Evolutionary conservation across 169 alveolate species (phyloP).

Genomic region (Plasmodium cynomolgi): DNA sequence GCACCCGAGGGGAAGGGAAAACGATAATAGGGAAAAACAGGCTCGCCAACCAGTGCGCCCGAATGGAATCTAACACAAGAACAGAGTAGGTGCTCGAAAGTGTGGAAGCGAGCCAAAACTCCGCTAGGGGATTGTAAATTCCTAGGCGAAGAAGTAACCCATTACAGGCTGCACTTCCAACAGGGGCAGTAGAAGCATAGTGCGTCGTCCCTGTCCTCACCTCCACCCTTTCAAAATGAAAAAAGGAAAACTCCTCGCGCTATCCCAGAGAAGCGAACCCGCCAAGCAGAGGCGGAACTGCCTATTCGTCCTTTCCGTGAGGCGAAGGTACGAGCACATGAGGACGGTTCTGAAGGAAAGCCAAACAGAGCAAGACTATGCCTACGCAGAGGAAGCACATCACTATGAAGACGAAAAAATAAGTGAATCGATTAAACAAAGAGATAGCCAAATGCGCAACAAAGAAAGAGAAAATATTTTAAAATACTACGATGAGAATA

Average conservation of each 20-base stretch:
- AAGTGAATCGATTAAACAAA: not conserved
- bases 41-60: not conserved
- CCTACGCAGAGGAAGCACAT: not conserved
- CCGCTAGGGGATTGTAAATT: no score
- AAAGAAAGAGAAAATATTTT: constrained; percentile 15
- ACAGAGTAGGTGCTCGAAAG: not conserved
- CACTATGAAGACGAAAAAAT: not conserved
- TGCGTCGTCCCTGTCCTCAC: not conserved
- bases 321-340: constrained; percentile 21
- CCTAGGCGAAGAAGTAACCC: not conserved
- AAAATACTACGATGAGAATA: constrained; percentile 29
- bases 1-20: not conserved
- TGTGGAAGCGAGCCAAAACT: not conserved
- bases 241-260: constrained; percentile 8
- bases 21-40: not conserved
- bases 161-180: not conserved
- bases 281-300: constrained; percentile 15
- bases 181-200: not conserved
- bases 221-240: not conserved
- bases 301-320: not conserved
- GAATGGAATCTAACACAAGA: not conserved
- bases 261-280: constrained; percentile 6
- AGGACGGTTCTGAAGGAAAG: not conserved
- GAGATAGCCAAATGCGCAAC: not conserved
- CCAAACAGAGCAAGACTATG: not conserved